Evolutionary conservation across 1,284 basidiomycete species (phyloP), one percentile per base, ranked within the genome.

Genomic region (Ustilago crameri): DNA sequence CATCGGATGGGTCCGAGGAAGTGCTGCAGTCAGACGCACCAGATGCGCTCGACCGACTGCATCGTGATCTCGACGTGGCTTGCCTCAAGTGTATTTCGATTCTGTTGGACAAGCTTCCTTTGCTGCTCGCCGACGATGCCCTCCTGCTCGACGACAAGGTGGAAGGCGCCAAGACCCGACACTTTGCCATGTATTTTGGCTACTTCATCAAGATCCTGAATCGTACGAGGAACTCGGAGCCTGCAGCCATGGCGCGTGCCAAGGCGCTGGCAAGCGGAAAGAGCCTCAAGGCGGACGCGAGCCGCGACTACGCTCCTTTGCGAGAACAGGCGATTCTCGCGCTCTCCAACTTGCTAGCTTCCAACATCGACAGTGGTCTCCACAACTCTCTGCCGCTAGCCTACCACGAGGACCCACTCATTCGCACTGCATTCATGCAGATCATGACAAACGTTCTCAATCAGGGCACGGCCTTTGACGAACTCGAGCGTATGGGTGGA

Each of bases 351-450:
- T 86, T 95, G 7, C 89, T 95, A 56, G 89, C 88, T 24, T 88
- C 92, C 18, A 96, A 95, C 79, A 90, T 92, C 30, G 92, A 95
- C 77, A 91, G 89, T 69, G 93, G 93, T 14, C 88, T 95, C 75
- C 93, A 94, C 83, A 92, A 93, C 82, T 93, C 91, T 78, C 87
- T 95, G 26, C 85, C 89, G 2, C 85, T 92, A 55, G 92, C 91
- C 3, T 94, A 93, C 76, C 90, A 93, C 76, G 85, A 87, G 26
- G 91, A 95, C 78, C 86, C 87, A 17, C 85, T 88, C 26, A 90
- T 91, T 77, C 89, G 93, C 35, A 87, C 89, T 3, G 92, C 93
- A 23, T 95, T 95, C 79, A 90, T 93, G 52, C 90, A 91, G 79
- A 90, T 94, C n/a, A 92, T 95, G 83, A 89, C 91, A 46, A 88